Evolutionary conservation across 163 green algal species (phyloP).

Genomic region (Chloromonas sp.): DNA sequence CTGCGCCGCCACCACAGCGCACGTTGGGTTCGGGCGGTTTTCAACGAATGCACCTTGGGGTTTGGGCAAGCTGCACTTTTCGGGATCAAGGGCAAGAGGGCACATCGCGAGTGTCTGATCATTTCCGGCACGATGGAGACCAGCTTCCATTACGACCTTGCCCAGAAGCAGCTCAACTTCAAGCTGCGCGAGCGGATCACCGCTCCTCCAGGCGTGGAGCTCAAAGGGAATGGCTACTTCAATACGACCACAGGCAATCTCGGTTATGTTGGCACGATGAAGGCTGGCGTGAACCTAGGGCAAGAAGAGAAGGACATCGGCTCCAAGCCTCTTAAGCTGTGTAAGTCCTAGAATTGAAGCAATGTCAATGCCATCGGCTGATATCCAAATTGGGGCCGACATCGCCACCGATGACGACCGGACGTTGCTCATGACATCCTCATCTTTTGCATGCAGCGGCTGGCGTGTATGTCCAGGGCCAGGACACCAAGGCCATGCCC

Average conservation of each 20-base stretch:
- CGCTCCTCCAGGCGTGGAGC: neutral
- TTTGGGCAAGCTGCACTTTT: too few species aligned
- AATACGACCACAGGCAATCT: slow-evolving; percentile 11
- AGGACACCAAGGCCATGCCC: neutral
- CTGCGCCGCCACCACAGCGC: too few species aligned
- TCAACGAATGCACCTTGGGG: too few species aligned
- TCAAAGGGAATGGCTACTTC: slow-evolving; percentile 13
- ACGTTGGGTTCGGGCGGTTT: too few species aligned
- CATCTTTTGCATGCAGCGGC: neutral
- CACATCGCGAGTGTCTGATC: too few species aligned
- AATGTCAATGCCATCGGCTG: too few species aligned
- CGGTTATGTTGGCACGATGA: neutral
- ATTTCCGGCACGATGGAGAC: slow-evolving; percentile 2
- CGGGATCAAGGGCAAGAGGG: too few species aligned
- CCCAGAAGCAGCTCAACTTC: slow-evolving; percentile 8
- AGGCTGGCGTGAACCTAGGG: neutral
- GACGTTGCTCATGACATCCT: too few species aligned
- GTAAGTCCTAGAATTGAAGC: neutral
- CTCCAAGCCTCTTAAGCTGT: slow-evolving; percentile 1
- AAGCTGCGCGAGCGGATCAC: slow-evolving; percentile 8
- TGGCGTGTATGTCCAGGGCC: neutral
- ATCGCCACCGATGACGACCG: too few species aligned
- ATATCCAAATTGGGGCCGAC: too few species aligned
- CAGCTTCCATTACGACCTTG: slow-evolving; percentile 9
- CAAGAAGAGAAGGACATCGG: slow-evolving; percentile 5